phyloP scores from a whole-genome alignment of 169 alveolate species.

The Cryptosporidium baileyi region DNA sequence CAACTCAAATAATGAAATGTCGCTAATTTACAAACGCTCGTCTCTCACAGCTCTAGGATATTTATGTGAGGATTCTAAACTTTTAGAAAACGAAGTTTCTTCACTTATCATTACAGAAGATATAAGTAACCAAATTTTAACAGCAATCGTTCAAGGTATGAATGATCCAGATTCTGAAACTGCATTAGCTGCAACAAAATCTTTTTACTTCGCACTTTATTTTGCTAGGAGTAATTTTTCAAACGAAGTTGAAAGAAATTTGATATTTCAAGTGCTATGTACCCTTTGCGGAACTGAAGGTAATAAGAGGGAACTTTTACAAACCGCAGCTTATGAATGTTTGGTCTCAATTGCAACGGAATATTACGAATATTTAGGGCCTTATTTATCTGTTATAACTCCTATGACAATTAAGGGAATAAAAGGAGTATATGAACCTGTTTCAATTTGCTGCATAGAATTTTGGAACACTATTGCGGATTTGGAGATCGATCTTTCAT shows the following conservation, averaged over 20 bases:
- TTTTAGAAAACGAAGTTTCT: slow-evolving; percentile 75
- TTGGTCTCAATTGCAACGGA: slow-evolving; percentile 84
- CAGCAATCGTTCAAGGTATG: slow-evolving; percentile 77
- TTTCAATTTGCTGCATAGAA: slow-evolving; percentile 86
- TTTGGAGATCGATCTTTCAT: slow-evolving; percentile 78
- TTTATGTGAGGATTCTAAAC: slow-evolving; percentile 82
- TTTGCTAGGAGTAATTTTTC: slow-evolving; percentile 69
- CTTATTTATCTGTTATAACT: slow-evolving; percentile 81
- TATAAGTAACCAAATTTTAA: slow-evolving; percentile 74
- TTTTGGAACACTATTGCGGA: slow-evolving; percentile 89
- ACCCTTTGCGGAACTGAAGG: slow-evolving; percentile 80
- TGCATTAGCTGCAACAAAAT: slow-evolving; percentile 76
- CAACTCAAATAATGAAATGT: slow-evolving; percentile 75
- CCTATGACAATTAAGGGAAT: slow-evolving; percentile 84
- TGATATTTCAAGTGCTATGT: slow-evolving; percentile 64
- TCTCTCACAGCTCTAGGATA: slow-evolving; percentile 82
- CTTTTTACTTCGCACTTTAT: slow-evolving; percentile 75
- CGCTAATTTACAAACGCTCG: slow-evolving; percentile 77
- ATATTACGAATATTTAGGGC: slow-evolving; percentile 81
- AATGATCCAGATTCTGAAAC: slow-evolving; percentile 73
- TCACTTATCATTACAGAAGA: slow-evolving; percentile 73
- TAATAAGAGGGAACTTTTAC: slow-evolving; percentile 76
- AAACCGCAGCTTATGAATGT: slow-evolving; percentile 86
- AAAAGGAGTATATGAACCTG: slow-evolving; percentile 80
- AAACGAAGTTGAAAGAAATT: slow-evolving; percentile 46